A percentile compares a stretch with the other conserved stretches of the same genome.
These are phyloP conservation scores for Bertia moriformis DNA, from an alignment of 2,329 filamentous ascomycete genomes.

Conservation along the genomic window DNA sequence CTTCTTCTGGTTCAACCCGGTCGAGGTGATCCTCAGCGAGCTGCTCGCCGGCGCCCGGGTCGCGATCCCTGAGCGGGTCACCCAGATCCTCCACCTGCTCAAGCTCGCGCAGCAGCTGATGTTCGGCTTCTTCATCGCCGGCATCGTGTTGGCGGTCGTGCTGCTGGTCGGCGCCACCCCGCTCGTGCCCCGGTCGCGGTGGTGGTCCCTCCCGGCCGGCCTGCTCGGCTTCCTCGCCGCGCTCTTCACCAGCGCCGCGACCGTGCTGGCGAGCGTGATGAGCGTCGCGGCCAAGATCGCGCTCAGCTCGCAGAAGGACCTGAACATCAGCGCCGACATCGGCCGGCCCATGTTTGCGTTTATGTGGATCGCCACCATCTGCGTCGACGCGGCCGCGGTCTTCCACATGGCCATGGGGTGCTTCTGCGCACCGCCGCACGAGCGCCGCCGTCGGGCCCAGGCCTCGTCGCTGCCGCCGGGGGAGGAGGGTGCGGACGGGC, in stretches of 20 bases:
- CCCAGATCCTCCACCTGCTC: constrained; percentile 61
- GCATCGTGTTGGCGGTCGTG: constrained; percentile 54
- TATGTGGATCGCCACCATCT: constrained; percentile 69
- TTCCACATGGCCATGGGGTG: constrained; percentile 67
- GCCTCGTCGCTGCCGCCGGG: too few relatives aligned
- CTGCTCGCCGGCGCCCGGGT: constrained; percentile 72
- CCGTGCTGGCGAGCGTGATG: constrained; percentile 69
- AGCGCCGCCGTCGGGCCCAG: not conserved
- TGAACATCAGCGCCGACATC: constrained; percentile 63
- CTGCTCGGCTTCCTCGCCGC: constrained; percentile 54
- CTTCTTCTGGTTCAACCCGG: constrained; percentile 85
- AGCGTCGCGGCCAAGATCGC: constrained; percentile 69
- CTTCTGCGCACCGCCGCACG: constrained; percentile 3
- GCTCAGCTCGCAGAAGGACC: constrained; percentile 52
- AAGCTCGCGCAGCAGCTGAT: constrained; percentile 66
- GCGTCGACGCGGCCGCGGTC: constrained; percentile 54
- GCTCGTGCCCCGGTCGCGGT: constrained; percentile 36
- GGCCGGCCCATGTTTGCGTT: constrained; percentile 68
- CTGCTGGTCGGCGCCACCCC: constrained; percentile 49
- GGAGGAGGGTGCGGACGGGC: not conserved
- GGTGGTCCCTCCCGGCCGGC: constrained; percentile 51
- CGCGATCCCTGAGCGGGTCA: constrained; percentile 61
- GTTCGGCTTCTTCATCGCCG: constrained; percentile 75
- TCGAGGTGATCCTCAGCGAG: constrained; percentile 66
- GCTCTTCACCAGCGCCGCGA: constrained; percentile 53